phyloP scores from a whole-genome alignment of 768 basidiomycete species.

The Boletus reticuloceps region DNA sequence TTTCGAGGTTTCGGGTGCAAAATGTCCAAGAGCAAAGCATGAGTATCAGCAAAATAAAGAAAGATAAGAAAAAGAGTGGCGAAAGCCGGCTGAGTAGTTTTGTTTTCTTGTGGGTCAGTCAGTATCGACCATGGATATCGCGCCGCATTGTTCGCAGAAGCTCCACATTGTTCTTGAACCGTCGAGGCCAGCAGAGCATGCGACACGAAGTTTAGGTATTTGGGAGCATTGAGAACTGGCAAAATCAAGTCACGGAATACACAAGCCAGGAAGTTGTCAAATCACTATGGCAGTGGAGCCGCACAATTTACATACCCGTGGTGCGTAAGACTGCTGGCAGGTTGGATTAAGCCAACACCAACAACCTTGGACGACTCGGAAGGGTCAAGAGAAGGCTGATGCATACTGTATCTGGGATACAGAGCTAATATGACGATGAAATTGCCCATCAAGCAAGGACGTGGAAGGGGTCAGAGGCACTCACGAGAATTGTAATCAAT shows the following conservation, averaged over 20 bases:
- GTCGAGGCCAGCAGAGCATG: constrained; percentile 66
- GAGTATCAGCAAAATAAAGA: constrained; percentile 34
- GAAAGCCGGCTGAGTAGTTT: constrained; percentile 2
- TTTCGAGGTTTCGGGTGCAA: constrained; percentile 24
- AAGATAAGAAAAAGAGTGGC: constrained; percentile 24
- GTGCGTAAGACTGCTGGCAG: constrained; percentile 56
- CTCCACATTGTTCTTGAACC: constrained; percentile 82
- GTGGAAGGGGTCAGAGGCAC: constrained; percentile 18
- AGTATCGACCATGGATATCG: constrained; percentile 83
- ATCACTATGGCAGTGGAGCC: background rate
- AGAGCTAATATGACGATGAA: constrained; percentile 21
- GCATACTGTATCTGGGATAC: constrained; percentile 64
- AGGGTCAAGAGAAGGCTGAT: constrained; percentile 54
- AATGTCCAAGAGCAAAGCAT: constrained; percentile 22
- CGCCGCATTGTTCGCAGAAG: constrained; percentile 85
- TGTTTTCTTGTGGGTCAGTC: constrained; percentile 39
- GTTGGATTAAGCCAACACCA: constrained; percentile 71
- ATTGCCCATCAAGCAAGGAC: background rate
- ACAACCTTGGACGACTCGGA: constrained; percentile 48
- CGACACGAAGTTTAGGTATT: constrained; percentile 80
- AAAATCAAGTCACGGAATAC: constrained; percentile 3
- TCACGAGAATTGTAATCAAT: constrained; percentile 47
- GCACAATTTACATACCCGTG: constrained; percentile 59
- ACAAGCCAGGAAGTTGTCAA: constrained; percentile 13
- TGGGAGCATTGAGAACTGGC: constrained; percentile 66